These are phyloP conservation scores for Globisporangium nagaii DNA, from an alignment of 352 stramenopile genomes.

Conservation along the genomic window DNA sequence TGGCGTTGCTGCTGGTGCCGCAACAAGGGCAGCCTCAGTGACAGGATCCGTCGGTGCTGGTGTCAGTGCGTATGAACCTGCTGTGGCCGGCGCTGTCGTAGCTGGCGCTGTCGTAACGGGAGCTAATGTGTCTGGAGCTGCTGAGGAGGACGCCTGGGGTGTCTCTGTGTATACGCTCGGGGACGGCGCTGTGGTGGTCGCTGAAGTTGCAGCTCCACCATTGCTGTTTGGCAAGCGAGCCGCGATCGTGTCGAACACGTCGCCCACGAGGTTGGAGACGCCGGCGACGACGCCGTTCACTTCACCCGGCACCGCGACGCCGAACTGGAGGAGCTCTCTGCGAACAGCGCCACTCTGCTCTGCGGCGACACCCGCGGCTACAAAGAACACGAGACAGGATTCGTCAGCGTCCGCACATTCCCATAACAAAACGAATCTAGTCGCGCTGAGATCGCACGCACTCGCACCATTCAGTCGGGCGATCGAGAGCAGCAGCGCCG, in stretches of 20 bases:
- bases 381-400: no score
- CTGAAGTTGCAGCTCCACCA: no score
- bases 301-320: background rate
- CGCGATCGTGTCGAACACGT: background rate
- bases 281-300: constrained; percentile 3
- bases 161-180: background rate
- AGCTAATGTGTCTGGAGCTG: background rate
- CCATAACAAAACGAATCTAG: no score
- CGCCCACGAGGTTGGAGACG: background rate
- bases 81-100: background rate
- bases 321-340: constrained; percentile 5
- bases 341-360: background rate
- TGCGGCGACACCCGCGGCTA: background rate
- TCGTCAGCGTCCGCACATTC: no score
- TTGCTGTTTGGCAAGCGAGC: background rate
- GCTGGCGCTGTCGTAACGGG: background rate
- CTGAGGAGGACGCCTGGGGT: background rate
- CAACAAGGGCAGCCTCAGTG: background rate
- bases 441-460: no score
- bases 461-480: constrained; percentile 1
- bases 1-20: background rate
- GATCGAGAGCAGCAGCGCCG: constrained; percentile 10
- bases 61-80: background rate
- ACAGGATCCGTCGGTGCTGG: background rate
- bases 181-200: background rate